phyloP scores from a whole-genome alignment of 495 filamentous ascomycete genomes.

The Aspergillus nidulans region DNA sequence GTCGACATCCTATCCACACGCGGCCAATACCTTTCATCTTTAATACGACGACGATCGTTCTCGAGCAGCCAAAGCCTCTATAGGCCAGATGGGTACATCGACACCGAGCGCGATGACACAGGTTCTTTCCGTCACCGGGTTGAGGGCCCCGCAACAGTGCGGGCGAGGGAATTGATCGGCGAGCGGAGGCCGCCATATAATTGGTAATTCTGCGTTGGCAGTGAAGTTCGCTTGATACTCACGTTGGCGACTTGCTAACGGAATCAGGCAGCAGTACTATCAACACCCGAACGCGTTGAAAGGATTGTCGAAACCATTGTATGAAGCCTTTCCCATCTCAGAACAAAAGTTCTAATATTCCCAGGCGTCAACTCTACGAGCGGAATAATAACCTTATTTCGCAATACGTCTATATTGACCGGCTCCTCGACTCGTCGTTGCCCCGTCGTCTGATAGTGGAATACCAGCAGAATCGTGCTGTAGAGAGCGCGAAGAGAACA shows the following conservation, averaged over 20 bases:
- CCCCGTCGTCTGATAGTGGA: constrained; percentile 84
- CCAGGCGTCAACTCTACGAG: constrained; percentile 71
- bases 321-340: constrained; percentile 1
- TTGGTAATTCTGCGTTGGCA: constrained; percentile 23
- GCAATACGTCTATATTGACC: constrained; percentile 87
- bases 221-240: not conserved
- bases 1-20: constrained; percentile 35
- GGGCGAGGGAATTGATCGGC: constrained; percentile 29
- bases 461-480: constrained; percentile 49
- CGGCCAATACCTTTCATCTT: constrained; percentile 28
- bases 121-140: constrained; percentile 19
- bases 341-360: not conserved
- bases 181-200: constrained; percentile 32
- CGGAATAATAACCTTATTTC: constrained; percentile 77
- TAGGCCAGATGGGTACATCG: constrained; percentile 21
- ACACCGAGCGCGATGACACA: constrained; percentile 11
- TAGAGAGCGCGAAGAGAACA: constrained; percentile 20
- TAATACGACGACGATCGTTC: constrained; percentile 27
- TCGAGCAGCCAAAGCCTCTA: constrained; percentile 16
- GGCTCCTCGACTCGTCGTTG: constrained; percentile 82
- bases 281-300: constrained; percentile 25
- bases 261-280: constrained; percentile 33
- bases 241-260: not conserved
- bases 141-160: constrained; percentile 10
- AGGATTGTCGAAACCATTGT: constrained; percentile 28